Evolutionary conservation across 2,329 filamentous ascomycete genomes (phyloP), one percentile per base, ranked within the genome.

Genomic region (Apiospora hydei): DNA sequence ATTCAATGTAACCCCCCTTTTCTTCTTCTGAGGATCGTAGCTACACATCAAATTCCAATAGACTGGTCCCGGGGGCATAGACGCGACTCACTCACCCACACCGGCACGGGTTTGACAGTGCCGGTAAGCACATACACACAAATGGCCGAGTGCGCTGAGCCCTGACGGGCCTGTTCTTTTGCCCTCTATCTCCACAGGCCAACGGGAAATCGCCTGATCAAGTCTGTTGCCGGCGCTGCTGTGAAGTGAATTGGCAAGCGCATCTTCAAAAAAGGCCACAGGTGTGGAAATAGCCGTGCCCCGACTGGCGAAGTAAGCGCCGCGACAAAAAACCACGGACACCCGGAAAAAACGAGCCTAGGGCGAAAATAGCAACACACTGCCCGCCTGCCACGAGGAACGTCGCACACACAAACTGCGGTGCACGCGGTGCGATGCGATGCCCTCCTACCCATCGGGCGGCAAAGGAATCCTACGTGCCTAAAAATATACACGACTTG

Each of bases 281-380:
- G 16, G 57, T 64, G 53, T 57, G 18, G 5, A 61, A 18, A 30
- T 61, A 61, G 26, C 53, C 53, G 16, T 38, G 53, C 14, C 24
- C 57, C 57, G 57, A 64, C 57, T 64, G 34, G 57, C 57, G 57
- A 64, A 41, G 57, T 64, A 64, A 64, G 34, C 57, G 57, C 57
- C 34, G 57, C 57, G 30, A 64, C 57, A 64, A 64, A 64, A 38
- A 38, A 30, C 18, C 57, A 41, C 57, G 34, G 57, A 64, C 57
- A 14, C 57, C 57, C 30, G 57, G 34, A 14, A 64, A 64, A 61
- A 61, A 34, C 14, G 30, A 34, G 51, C 30, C 34, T 64, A 64
- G 57, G 57, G 57, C 57, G 34, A 64, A 64, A 64, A 64, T 64
- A 64, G 57, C 34, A 64, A 64, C 57, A 41, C 34, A 13, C 57